Percentiles rank a stretch among this genome's conserved stretches.
Evolutionary conservation across 352 stramenopile species (phyloP).

Genomic region (Globisporangium acanthophoron): DNA sequence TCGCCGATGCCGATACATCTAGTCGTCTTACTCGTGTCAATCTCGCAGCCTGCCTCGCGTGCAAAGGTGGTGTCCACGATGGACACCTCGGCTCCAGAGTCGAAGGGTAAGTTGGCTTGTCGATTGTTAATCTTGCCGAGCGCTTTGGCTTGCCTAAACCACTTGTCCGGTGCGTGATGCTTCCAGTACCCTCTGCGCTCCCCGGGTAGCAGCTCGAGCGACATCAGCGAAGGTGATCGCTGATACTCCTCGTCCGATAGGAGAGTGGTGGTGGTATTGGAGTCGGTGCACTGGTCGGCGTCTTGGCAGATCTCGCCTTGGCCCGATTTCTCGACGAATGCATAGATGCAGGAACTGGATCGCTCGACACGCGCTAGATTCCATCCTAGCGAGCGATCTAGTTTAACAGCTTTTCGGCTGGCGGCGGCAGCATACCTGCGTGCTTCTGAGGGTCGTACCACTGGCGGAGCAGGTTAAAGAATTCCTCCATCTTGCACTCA

Average conservation of each 20-base stretch:
- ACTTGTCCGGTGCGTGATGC: conserved; percentile 14
- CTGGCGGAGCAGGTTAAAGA: conserved; percentile 12
- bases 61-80: conserved; percentile 16
- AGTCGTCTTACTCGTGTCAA: conserved; percentile 12
- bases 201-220: conserved; percentile 10
- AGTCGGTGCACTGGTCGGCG: background rate
- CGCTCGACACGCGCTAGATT: conserved; percentile 13
- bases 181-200: conserved; percentile 19
- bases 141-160: conserved; percentile 18
- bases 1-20: conserved; percentile 11
- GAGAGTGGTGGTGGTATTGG: no score
- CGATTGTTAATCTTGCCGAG: conserved; percentile 12
- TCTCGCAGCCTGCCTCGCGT: conserved; percentile 16
- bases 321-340: conserved; percentile 8
- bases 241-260: background rate
- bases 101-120: conserved; percentile 13
- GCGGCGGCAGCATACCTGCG: conserved; percentile 5
- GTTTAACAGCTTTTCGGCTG: conserved; percentile 13
- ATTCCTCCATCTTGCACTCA: conserved; percentile 9
- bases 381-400: conserved; percentile 15
- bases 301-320: background rate
- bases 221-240: background rate
- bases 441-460: conserved; percentile 10
- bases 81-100: conserved; percentile 18
- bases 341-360: conserved; percentile 9